These are phyloP conservation scores for Haplosporangium sp. DNA, from an alignment of 371 early-diverging fungal species.

Conservation along the genomic window DNA sequence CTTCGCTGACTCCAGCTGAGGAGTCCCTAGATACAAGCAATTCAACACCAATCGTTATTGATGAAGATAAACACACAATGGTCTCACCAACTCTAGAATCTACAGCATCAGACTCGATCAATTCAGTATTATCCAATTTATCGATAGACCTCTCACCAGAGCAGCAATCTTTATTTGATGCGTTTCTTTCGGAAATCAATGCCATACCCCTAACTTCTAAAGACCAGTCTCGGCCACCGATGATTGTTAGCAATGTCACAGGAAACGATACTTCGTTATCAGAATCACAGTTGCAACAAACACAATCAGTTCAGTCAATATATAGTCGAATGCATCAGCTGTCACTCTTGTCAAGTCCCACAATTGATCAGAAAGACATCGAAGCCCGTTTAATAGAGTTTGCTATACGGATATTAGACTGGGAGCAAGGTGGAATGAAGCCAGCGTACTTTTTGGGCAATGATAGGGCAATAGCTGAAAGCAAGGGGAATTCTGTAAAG, in stretches of 20 bases:
- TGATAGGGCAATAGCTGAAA: constrained; percentile 3
- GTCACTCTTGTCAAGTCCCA: constrained; percentile 16
- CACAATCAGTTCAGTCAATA: constrained; percentile 23
- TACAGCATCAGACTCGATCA: neutral
- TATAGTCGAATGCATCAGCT: constrained; percentile 45
- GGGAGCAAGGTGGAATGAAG: constrained; percentile 48
- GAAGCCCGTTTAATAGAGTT: constrained; percentile 37
- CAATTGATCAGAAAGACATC: constrained; percentile 16
- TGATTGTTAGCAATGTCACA: neutral
- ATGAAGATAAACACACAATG: neutral
- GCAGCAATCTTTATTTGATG: constrained; percentile 24
- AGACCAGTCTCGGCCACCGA: constrained; percentile 35
- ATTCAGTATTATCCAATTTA: neutral
- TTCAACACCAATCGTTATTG: neutral
- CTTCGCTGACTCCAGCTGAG: neutral
- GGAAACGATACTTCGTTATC: neutral
- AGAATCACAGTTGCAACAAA: constrained; percentile 13
- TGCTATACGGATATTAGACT: constrained; percentile 51
- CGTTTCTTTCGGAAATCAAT: constrained; percentile 30
- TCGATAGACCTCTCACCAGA: constrained; percentile 11
- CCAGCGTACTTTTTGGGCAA: constrained; percentile 38
- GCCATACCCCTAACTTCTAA: constrained; percentile 26
- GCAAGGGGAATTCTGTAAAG: neutral
- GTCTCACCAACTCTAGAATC: neutral
- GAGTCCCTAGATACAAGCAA: neutral